A percentile compares a stretch with the other conserved stretches of the same genome.
Conservation (phyloP, 2,329 filamentous ascomycete genomes). For the Sclerotiophoma versabilis region DNA sequence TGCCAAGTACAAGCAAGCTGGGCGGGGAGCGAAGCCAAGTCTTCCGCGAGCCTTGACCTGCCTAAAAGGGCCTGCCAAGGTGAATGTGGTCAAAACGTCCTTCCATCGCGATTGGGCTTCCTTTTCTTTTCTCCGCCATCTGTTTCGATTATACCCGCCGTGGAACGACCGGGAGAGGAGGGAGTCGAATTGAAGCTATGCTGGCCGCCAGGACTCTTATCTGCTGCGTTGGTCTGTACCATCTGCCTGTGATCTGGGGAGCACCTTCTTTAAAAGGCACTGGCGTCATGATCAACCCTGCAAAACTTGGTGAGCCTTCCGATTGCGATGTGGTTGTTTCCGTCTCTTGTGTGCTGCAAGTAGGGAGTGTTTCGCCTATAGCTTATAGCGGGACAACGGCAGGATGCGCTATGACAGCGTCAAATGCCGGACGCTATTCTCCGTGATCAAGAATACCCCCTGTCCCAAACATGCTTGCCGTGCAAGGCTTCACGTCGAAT, state of each 20-base stretch:
- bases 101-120: background rate
- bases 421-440: background rate
- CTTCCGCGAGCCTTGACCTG: slow-evolving; percentile 14
- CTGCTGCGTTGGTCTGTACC: slow-evolving; percentile 8
- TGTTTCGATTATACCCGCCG: slow-evolving; percentile 2
- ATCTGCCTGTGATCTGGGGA: background rate
- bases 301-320: background rate
- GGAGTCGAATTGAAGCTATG: background rate
- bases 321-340: background rate
- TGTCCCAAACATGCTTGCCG: background rate
- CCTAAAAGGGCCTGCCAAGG: slow-evolving; percentile 19
- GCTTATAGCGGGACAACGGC: background rate
- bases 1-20: slow-evolving; percentile 17
- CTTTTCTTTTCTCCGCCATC: slow-evolving; percentile 1
- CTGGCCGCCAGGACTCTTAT: slow-evolving; percentile 10
- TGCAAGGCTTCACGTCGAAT: background rate
- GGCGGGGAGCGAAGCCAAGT: slow-evolving; percentile 21
- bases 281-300: background rate
- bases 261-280: background rate
- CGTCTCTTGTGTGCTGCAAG: background rate
- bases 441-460: background rate
- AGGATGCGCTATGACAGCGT: background rate
- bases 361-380: background rate
- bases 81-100: background rate
- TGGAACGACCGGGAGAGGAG: background rate